Evolutionary conservation across 345 rosid genomes (phyloP), one percentile per base, ranked within the genome.

Genomic region (Cardamine chenopodiifolia): DNA sequence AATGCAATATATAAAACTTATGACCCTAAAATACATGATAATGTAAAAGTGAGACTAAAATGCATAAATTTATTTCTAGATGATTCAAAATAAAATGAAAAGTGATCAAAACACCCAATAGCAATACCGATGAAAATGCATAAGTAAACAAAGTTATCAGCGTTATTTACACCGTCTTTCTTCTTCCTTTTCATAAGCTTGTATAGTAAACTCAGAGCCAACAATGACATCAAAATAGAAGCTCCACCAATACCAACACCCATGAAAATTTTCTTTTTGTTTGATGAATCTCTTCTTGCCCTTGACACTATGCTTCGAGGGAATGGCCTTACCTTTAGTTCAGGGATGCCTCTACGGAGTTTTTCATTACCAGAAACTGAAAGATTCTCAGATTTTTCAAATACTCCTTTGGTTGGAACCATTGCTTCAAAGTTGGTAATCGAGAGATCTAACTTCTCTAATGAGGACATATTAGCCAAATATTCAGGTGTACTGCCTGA

Each of bases 341-440:
- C 45, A 18, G 67, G 26, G 40, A 65, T 60, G 19, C 80, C 78
- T 37, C 82, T 75, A 31, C 84, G 74, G 6, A 74, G 74, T 3
- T 75, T 22, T 13, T 1, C 19, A 26, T 78, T 74, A 47, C 82
- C 78, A 7, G 19, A 45, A 4, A 82, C 4, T 1, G 55, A 68
- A 23, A 23, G 26, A 0, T 22, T 62, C 9, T 25, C 50, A 1
- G 52, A n/a, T 56, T 54, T 72, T 12, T 48, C 5, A 11, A 79
- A 76, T 34, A 79, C n/a, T 66, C 81, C 79, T 64, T 69, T 23
- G 4, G 11, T 47, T 39, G 81, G 81, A 6, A 79, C 62, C 20
- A 9, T 18, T 6, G 81, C 82, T 5, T 75, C 76, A 0, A 82
- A 72, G 13, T 72, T 28, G 54, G 75, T 82, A 5, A 54, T 17